Percentiles rank a stretch among this genome's conserved stretches.
Conservation (phyloP, 371 early-diverging fungal species). For the Actinomortierella wolfii region DNA sequence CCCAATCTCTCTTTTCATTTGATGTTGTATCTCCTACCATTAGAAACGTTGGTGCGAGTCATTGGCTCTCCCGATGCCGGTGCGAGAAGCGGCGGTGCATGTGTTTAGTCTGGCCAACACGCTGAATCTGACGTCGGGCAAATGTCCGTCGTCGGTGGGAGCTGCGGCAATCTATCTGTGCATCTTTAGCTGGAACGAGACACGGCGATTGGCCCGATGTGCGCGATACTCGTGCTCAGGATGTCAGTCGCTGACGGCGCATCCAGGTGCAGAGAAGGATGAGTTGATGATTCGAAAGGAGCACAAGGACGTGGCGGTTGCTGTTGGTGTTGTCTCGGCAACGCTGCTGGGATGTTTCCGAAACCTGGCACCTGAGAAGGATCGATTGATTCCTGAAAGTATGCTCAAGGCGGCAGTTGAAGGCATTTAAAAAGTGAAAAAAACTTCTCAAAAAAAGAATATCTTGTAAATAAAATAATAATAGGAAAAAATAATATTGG, state of each 20-base stretch:
- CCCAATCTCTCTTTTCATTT: no score
- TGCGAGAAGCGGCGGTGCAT: conserved; percentile 49
- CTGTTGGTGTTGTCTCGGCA: conserved; percentile 56
- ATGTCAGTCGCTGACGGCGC: conserved; percentile 14
- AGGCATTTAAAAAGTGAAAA: conserved; percentile 8
- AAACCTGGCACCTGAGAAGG: conserved; percentile 49
- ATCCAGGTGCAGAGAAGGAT: conserved; percentile 25
- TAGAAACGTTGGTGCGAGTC: conserved; percentile 61
- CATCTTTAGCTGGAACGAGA: conserved; percentile 56
- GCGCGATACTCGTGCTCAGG: conserved; percentile 33
- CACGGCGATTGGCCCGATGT: conserved; percentile 40
- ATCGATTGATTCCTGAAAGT: conserved; percentile 43
- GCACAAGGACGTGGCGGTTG: conserved; percentile 53
- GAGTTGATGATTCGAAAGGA: conserved; percentile 41
- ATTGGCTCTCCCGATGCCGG: conserved; percentile 49
- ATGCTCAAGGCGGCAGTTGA: conserved; percentile 34
- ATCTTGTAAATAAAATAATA: background rate
- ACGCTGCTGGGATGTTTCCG: conserved; percentile 58
- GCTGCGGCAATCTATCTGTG: conserved; percentile 62
- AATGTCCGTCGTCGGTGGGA: conserved; percentile 63
- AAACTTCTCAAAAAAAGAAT: background rate
- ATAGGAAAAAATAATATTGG: background rate
- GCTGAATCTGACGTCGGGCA: conserved; percentile 58
- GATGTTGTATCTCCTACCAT: no score
- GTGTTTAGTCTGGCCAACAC: conserved; percentile 56